Conservation (phyloP, 768 basidiomycete species). For the Hypholoma fasciculare region DNA sequence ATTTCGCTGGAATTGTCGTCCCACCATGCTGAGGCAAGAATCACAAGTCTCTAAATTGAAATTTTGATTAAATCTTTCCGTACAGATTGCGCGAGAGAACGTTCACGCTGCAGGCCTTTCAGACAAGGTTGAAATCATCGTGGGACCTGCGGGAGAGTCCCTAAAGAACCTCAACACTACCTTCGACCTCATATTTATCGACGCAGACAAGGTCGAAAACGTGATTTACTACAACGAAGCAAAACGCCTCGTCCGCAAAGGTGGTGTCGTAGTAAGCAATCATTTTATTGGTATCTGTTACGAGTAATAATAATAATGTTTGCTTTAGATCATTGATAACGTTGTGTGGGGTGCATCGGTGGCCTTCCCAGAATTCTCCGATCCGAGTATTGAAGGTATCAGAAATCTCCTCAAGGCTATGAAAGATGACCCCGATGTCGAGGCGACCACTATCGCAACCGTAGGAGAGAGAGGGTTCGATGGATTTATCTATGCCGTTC, state of each 20-base stretch:
- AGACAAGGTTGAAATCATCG: slow-evolving; percentile 45
- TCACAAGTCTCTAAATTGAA: background rate
- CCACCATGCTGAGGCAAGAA: slow-evolving; percentile 41
- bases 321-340: slow-evolving; percentile 59
- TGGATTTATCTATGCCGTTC: slow-evolving; percentile 50
- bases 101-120: slow-evolving; percentile 50
- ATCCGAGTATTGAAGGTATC: slow-evolving; percentile 42
- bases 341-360: slow-evolving; percentile 52
- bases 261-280: slow-evolving; percentile 57
- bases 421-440: slow-evolving; percentile 51
- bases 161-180: slow-evolving; percentile 46
- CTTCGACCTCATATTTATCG: slow-evolving; percentile 73
- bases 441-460: slow-evolving; percentile 50
- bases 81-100: slow-evolving; percentile 57
- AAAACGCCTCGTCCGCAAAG: slow-evolving; percentile 56
- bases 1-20: slow-evolving; percentile 47
- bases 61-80: background rate
- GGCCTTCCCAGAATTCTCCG: slow-evolving; percentile 34
- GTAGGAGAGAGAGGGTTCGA: slow-evolving; percentile 56
- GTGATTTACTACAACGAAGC: slow-evolving; percentile 55
- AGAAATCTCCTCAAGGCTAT: slow-evolving; percentile 43
- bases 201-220: slow-evolving; percentile 64
- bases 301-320: background rate
- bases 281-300: background rate
- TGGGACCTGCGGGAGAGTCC: slow-evolving; percentile 51